Base-by-base conservation (phyloP, 2,329 filamentous ascomycete species). In the Scopulariopsis brevicaulis region DNA sequence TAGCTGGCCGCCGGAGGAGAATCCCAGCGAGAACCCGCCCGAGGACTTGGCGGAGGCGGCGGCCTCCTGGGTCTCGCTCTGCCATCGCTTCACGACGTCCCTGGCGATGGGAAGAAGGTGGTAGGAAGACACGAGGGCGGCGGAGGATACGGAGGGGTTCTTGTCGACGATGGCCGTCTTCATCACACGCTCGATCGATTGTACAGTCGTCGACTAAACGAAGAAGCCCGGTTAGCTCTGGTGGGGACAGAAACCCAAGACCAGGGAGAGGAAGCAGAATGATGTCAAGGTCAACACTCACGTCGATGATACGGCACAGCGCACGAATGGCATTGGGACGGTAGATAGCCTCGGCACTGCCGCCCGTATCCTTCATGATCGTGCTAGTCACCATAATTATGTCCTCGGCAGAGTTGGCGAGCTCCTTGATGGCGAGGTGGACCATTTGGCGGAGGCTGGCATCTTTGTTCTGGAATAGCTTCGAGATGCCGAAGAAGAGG, bases 321-420 rank as follows among this genome's bases (percentile, higher is more conserved):
- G 93, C 92, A 66, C 94, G 83, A 70, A 97, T 97, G 62, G 94
- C 93, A 76, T 99, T 99, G 56, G 94, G 90, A 67, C 94, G 83
- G 77, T 92, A 96, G 59, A 96, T 85, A 57, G 92, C 87, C 70
- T 97, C 94, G 68, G 90, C 96, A 68, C 92, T 90, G 62, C 95
- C 91, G 56, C 92, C 91, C 12, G 93, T 96, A 72, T 99, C 94
- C 79, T 99, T 99, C 94, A 97, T 99, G 66, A 99, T 96, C 65
- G 93, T 96, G 74, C 90, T 96, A 20, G 94, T 99, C 62, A 96
- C 94, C 94, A 99, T 97, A 71, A 99, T 99, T 63, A 96, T 95
- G 80, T 99, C 94, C 77, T 97, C 91, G 60, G 94, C 94, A 25
- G 91, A 96, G 72, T 86, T 85, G 64, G 93, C 90, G 68, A 99